These are phyloP conservation scores for Picocystis sp. DNA, from an alignment of 163 green algal species.

Conservation along the genomic window DNA sequence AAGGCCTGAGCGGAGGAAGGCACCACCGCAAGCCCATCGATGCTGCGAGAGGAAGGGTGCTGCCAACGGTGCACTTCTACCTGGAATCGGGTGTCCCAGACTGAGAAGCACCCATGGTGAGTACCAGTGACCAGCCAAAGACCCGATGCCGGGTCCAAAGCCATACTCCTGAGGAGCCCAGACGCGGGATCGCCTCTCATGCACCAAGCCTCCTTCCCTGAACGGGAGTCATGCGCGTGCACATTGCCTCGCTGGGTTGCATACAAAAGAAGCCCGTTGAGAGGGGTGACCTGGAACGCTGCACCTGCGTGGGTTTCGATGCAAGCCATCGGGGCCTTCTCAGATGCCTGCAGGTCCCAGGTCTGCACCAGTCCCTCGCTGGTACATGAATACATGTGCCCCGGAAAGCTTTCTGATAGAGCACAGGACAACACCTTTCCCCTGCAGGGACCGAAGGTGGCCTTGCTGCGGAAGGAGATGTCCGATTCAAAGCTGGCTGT, in stretches of 20 bases:
- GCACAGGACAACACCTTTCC: neutral
- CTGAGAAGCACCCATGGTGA: constrained; percentile 33
- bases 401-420: neutral
- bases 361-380: constrained; percentile 50
- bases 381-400: constrained; percentile 34
- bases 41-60: constrained; percentile 4
- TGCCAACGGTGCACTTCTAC: constrained; percentile 25
- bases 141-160: constrained; percentile 10
- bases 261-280: constrained; percentile 36
- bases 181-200: constrained; percentile 8
- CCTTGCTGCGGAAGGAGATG: constrained; percentile 42
- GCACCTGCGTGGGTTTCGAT: constrained; percentile 17
- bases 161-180: constrained; percentile 11
- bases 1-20: constrained; percentile 1
- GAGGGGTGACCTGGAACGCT: constrained; percentile 31
- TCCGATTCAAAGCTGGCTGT: constrained; percentile 2
- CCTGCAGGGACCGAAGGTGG: constrained; percentile 54
- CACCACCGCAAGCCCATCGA: constrained; percentile 8
- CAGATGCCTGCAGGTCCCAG: constrained; percentile 49
- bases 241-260: constrained; percentile 43
- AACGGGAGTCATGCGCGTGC: constrained; percentile 48
- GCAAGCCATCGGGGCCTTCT: too few relatives aligned
- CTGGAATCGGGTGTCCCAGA: constrained; percentile 72
- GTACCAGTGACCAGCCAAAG: constrained; percentile 41
- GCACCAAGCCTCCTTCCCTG: constrained; percentile 32